Evolutionary conservation across 2,329 filamentous ascomycete genomes (phyloP), one percentile per base, ranked within the genome.

Genomic region (Cadophora sp.): DNA sequence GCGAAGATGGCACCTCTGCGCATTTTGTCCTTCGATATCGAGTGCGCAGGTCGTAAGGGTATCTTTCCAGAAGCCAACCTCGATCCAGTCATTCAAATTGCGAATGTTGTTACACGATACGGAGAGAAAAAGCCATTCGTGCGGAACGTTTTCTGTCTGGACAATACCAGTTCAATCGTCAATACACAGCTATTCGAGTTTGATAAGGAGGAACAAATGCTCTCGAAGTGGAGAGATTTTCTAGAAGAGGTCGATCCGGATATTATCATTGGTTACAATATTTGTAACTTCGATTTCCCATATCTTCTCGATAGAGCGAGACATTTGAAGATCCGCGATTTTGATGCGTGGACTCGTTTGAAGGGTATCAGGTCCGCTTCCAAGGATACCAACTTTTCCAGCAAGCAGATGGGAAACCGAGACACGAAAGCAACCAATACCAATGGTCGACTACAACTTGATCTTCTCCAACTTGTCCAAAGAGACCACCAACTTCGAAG

Each of bases 211-310:
- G 89, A 91, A 65, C 89, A 94, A 69, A 96, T 99, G 94, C 84
- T 99, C n/a, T 89, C 91, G 80, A 89, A 90, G 51, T 99, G 96
- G 96, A 90, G 92, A 76, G 87, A 97, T 68, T 99, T 99, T 72
- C 80, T 99, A 19, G 86, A 97, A 74, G 89, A 93, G 75, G 93
- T 96, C 0, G 96, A 99, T 73, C 95, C 96, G 0, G 96, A 99
- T 81, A 92, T 99, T 72, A 97, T 99, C 76, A 99, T 97, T 65
- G 96, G 96, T 56, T 99, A 99, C 89, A 99, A 99, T 80, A 99
- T 97, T 81, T 84, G 92, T 77, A 99, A 99, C 81, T 99, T 99
- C 80, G 96, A 99, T 83, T 98, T 99, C 72, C 95, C 95, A 0
- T 99, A 99, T 77, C 87, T 99, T 0, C 85, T 99, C 12, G 92